These are phyloP conservation scores for Podosphaera leucotricha DNA, from an alignment of 2,329 filamentous ascomycete species.

Conservation along the genomic window DNA sequence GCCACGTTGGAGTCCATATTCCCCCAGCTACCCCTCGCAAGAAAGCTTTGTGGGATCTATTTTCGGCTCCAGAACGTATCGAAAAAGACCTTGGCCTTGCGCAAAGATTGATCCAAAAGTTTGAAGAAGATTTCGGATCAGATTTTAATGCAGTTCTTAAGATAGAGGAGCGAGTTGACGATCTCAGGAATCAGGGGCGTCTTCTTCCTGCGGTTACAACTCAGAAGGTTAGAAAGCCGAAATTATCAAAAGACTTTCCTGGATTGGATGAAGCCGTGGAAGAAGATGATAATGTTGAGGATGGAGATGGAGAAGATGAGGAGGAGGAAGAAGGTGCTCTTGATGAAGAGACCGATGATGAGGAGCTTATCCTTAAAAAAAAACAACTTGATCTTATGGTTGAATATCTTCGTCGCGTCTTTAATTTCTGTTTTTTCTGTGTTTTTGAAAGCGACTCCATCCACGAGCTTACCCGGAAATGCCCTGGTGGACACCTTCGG, in stretches of 20 bases:
- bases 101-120: slow-evolving; percentile 56
- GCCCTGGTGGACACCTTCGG: slow-evolving; percentile 87
- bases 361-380: slow-evolving; percentile 76
- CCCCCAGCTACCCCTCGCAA: slow-evolving; percentile 69
- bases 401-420: slow-evolving; percentile 86
- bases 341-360: slow-evolving; percentile 69
- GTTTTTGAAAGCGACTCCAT: slow-evolving; percentile 97
- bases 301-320: slow-evolving; percentile 49
- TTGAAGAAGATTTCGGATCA: slow-evolving; percentile 62
- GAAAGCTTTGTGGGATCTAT: slow-evolving; percentile 91
- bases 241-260: slow-evolving; percentile 32
- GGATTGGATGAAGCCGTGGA: slow-evolving; percentile 38
- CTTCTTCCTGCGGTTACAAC: slow-evolving; percentile 41
- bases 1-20: slow-evolving; percentile 88
- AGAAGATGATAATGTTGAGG: slow-evolving; percentile 23
- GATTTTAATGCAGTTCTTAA: slow-evolving; percentile 54
- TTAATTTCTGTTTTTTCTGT: slow-evolving; percentile 99
- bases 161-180: slow-evolving; percentile 71
- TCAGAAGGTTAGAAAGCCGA: slow-evolving; percentile 39
- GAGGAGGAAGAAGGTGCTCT: slow-evolving; percentile 38
- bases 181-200: slow-evolving; percentile 50
- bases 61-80: slow-evolving; percentile 80
- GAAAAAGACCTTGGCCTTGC: slow-evolving; percentile 74
- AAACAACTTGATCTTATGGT: slow-evolving; percentile 91
- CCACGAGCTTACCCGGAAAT: slow-evolving; percentile 87